Evolutionary conservation across 768 basidiomycete genomes (phyloP), one percentile per base, ranked within the genome.

Genomic region (Collybia nuda): DNA sequence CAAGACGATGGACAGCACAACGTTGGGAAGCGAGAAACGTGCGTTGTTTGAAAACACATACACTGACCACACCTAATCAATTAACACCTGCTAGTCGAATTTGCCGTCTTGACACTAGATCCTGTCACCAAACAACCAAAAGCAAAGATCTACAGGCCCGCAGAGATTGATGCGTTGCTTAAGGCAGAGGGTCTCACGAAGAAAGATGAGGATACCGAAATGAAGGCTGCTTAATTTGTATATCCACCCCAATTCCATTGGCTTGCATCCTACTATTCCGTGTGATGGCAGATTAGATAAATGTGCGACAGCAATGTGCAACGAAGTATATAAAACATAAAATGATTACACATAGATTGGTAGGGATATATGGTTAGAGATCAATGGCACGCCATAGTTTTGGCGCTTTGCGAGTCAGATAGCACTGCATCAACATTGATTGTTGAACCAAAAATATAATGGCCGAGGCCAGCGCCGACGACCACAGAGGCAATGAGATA

Each of bases 1-100:
- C 78, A 98, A 98, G 81, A 98, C 96, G 48, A 98, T 99, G 96
- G 97, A 99, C 64, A 94, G 92, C 55, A 98, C 96, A 24, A 98
- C 93, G 40, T 68, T 99, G 55, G 90, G 92, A 26, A 95, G 92
- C 63, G 97, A 99, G 73, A 98, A 98, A 69, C 74, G 97, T 97
- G 60, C 63, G 93, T 70, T 5, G 5, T 52, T 41, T 21, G 22
- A 11, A 8, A 39, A 38, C 53, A 41, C 50, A 7, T 40, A 38
- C 53, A 40, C 50, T 48, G 45, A 6, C 44, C 18, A 47, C 28
- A 39, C 24, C 46, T 60, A 24, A 54, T 26, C 44, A 15, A 14
- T 24, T 21, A 4, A 37, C 40, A 42, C 29, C 37, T 5, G 48
- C 11, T 57, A 98, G 97, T 99, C 64, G 97, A 99, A 69, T 94